A percentile compares a stretch with the other conserved stretches of the same genome.
These are phyloP conservation scores for Wallacemonas sp. DNA, from an alignment of 208 protist genomes.

Conservation along the genomic window DNA sequence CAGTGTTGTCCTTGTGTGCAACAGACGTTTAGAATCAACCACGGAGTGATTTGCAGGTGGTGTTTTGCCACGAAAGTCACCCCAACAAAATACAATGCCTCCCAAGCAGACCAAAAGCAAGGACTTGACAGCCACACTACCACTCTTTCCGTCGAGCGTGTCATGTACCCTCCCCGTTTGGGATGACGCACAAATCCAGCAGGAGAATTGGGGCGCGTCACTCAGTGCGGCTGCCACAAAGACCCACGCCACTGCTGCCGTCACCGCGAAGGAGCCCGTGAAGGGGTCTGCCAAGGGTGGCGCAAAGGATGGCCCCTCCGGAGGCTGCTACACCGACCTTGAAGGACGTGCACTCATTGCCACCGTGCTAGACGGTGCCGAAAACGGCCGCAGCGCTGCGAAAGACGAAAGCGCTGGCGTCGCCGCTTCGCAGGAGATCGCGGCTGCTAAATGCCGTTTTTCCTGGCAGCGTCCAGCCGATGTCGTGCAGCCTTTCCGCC, in stretches of 20 bases:
- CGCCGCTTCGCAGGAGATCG: not conserved
- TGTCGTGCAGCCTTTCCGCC: conserved; percentile 85
- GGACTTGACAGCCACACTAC: not conserved
- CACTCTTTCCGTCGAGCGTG: conserved; percentile 17
- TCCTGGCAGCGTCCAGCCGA: conserved; percentile 69
- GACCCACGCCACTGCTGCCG: not conserved
- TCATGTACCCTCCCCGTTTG: conserved; percentile 53
- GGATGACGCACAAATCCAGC: conserved; percentile 72
- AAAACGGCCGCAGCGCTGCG: not conserved
- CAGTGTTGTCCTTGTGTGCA: too few relatives aligned
- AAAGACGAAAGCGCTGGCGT: not conserved
- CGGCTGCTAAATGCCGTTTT: conserved; percentile 17
- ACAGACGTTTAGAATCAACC: too few relatives aligned
- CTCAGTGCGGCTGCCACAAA: conserved; percentile 18
- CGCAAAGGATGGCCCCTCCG: not conserved
- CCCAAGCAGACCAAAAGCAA: conserved; percentile 22
- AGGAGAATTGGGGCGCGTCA: conserved; percentile 76
- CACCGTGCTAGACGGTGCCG: not conserved
- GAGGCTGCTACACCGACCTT: conserved; percentile 10
- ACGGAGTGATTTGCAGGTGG: too few relatives aligned
- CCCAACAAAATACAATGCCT: not conserved
- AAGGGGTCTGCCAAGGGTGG: not conserved
- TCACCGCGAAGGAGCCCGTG: not conserved
- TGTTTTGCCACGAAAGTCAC: too few relatives aligned
- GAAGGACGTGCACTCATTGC: conserved; percentile 20